phyloP scores from a whole-genome alignment of 2,329 filamentous ascomycete genomes.

The Diplocarpon mali region DNA sequence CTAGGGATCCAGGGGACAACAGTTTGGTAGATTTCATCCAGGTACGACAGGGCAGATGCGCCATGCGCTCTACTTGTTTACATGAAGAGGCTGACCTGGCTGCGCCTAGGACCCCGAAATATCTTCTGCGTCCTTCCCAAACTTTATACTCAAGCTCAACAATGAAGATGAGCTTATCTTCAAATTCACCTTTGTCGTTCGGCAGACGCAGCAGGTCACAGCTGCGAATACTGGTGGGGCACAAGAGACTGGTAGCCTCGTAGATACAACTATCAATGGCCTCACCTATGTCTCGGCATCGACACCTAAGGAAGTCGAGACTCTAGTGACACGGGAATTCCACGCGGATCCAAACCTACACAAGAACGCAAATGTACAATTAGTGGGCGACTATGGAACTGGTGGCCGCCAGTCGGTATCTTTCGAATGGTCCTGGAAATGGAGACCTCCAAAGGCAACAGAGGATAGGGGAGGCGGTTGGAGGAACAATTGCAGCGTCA shows the following conservation, averaged over 20 bases:
- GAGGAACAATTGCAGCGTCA: conserved; percentile 86
- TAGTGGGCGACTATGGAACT: conserved; percentile 87
- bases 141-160: conserved; percentile 74
- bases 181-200: conserved; percentile 80
- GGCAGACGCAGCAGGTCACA: conserved; percentile 35
- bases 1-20: conserved; percentile 62
- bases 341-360: conserved; percentile 95
- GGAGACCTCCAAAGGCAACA: conserved; percentile 72
- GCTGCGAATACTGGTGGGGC: conserved; percentile 36
- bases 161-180: conserved; percentile 92
- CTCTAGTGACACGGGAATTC: conserved; percentile 87
- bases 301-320: conserved; percentile 78
- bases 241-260: conserved; percentile 36
- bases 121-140: conserved; percentile 38
- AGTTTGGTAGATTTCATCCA: conserved; percentile 82
- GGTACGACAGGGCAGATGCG: conserved; percentile 37
- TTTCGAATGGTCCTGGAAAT: conserved; percentile 95
- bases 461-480: conserved; percentile 87
- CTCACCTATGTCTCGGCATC: conserved; percentile 89
- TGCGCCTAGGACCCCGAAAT: conserved; percentile 63
- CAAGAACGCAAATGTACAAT: conserved; percentile 89
- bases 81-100: conserved; percentile 8
- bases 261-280: conserved; percentile 73
- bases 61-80: background rate
- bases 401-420: conserved; percentile 72